phyloP scores from a whole-genome alignment of 2,329 filamentous ascomycete species.

The Stagonosporopsis rhizophila region DNA sequence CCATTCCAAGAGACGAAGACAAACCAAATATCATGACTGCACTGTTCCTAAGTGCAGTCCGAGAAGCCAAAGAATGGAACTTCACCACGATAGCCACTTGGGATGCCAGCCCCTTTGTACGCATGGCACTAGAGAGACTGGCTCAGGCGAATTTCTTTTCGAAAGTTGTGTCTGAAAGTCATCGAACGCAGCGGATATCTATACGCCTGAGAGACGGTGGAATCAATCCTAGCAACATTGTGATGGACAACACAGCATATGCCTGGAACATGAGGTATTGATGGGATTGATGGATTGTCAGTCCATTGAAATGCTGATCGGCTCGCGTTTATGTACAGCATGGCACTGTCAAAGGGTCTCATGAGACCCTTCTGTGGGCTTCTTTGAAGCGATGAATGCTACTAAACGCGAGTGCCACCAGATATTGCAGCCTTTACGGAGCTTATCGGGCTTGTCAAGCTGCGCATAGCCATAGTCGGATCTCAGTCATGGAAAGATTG shows the following conservation, averaged over 20 bases:
- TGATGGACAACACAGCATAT: conserved; percentile 2
- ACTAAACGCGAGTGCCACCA: too few relatives aligned
- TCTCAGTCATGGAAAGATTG: too few relatives aligned
- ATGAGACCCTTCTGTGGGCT: too few relatives aligned
- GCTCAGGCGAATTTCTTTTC: background rate
- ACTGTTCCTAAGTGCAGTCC: conserved; percentile 1
- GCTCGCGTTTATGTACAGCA: too few relatives aligned
- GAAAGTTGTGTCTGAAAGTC: background rate
- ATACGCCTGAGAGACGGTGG: background rate
- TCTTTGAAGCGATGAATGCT: too few relatives aligned
- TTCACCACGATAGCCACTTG: conserved; percentile 5
- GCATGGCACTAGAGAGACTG: background rate
- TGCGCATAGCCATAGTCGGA: too few relatives aligned
- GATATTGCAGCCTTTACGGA: too few relatives aligned
- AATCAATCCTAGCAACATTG: background rate
- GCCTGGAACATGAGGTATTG: conserved; percentile 1
- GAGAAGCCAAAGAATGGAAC: conserved; percentile 12
- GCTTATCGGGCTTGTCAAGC: too few relatives aligned
- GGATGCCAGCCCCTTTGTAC: background rate
- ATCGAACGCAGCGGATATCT: background rate
- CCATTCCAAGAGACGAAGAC: background rate
- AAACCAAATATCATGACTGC: background rate
- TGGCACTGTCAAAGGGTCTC: too few relatives aligned
- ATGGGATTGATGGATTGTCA: background rate
- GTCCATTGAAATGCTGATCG: too few relatives aligned